Base-by-base conservation (phyloP, 148 eudicot genomes). In the Nepenthes mirabilis region DNA sequence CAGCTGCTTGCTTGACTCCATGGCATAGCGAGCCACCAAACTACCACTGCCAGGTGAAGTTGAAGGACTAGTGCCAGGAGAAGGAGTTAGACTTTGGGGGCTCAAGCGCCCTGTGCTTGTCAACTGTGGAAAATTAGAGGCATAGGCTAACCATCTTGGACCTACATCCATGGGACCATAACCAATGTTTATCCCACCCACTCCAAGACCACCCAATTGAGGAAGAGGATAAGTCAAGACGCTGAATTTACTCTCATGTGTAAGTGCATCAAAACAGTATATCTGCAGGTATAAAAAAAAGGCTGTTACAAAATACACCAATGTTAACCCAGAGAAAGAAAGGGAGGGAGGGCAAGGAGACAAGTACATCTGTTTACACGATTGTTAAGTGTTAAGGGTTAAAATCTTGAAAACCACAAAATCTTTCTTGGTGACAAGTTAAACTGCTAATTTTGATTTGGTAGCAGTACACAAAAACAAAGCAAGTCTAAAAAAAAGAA, bases 91-190 rank as follows among this genome's bases (percentile, higher is more conserved):
- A 68, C 74, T 83, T 76, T 93, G 85, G 52, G 99, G 99, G 70
- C 99, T 93, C 61, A 93, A 76, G 32, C 95, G 83, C 52, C 95
- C 96, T 7, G 87, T 82, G 72, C 76, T 88, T 35, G 82, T 78
- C 68, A 78, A 61, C 66, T 86, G 64, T 56, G 99, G 99, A 66
- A 79, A 81, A 58, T 76, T 86, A 43, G 96, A 83, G 66, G 95
- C 81, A 82, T 86, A 93, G 45, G 99, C 99, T 72, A 93, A 74
- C 99, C 99, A 93, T 69, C 99, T 80, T 32, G 91, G 77, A 37
- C 96, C 99, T 53, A 93, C 88, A 51, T 86, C 91, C 96, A 93
- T 86, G 8, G 96, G 96, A 60, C 99, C 99, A 80, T 83, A 88
- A 47, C 96, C 99, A 40, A 78, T 77, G 59, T 85, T 86, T 45